Percentiles rank a stretch among this genome's conserved stretches.
phyloP scores from a whole-genome alignment of 371 early-diverging fungal species.

The Catenaria anguillulae region DNA sequence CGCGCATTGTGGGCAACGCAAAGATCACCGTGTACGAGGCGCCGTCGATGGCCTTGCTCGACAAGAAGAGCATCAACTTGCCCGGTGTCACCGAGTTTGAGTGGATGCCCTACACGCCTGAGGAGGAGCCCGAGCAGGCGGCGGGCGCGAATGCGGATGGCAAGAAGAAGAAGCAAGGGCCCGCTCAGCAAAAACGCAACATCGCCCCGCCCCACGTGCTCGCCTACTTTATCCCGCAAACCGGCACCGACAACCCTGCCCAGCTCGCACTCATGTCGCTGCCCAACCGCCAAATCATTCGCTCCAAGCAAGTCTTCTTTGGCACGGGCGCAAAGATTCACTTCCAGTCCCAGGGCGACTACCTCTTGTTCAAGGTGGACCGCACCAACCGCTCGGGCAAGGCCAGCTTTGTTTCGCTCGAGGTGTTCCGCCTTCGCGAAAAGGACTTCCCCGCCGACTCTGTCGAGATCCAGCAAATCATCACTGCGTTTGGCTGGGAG shows the following conservation, averaged over 20 bases:
- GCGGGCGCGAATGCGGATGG: background rate
- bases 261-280: conserved; percentile 77
- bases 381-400: conserved; percentile 87
- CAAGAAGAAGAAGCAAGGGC: background rate
- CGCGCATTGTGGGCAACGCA: conserved; percentile 64
- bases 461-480: conserved; percentile 71
- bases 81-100: conserved; percentile 78
- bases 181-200: conserved; percentile 2
- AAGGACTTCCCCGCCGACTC: conserved; percentile 90
- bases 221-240: conserved; percentile 91
- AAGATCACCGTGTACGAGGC: conserved; percentile 79
- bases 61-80: conserved; percentile 83
- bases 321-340: conserved; percentile 66
- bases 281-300: conserved; percentile 66
- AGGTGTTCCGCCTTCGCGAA: conserved; percentile 84
- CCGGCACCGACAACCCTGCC: conserved; percentile 79
- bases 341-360: conserved; percentile 86
- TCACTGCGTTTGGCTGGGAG: conserved; percentile 84
- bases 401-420: conserved; percentile 69
- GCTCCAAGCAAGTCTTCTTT: conserved; percentile 93
- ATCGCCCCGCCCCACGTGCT: conserved; percentile 52
- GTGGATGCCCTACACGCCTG: conserved; percentile 58
- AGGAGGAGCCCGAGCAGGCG: conserved; percentile 16
- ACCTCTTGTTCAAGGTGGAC: conserved; percentile 81
- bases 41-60: conserved; percentile 78